Percentiles rank a stretch among this genome's conserved stretches.
phyloP scores from a whole-genome alignment of 371 early-diverging fungal species.

The Funneliformis caledonium region DNA sequence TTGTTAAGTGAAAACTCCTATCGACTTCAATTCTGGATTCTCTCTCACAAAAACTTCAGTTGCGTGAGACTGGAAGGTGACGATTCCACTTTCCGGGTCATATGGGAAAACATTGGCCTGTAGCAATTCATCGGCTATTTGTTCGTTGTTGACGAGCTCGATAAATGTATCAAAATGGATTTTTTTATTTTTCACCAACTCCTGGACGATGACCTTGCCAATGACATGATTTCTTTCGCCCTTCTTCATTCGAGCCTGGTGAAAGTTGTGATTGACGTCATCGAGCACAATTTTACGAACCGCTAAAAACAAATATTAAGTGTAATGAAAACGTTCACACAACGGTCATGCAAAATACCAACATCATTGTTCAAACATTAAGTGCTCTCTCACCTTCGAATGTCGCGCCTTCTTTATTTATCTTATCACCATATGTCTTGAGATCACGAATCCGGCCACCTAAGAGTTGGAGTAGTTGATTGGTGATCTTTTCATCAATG shows the following conservation, averaged over 20 bases:
- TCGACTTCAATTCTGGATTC: neutral
- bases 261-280: slow-evolving; percentile 13
- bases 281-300: slow-evolving; percentile 27
- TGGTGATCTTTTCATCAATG: slow-evolving; percentile 1
- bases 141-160: slow-evolving; percentile 10
- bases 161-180: neutral
- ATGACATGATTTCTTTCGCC: slow-evolving; percentile 14
- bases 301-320: slow-evolving; percentile 38
- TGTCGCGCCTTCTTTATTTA: neutral
- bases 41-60: slow-evolving; percentile 29
- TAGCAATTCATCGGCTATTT: slow-evolving; percentile 32
- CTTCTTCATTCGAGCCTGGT: slow-evolving; percentile 27
- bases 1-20: too few relatives aligned
- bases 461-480: slow-evolving; percentile 3
- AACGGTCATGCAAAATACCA: slow-evolving; percentile 30
- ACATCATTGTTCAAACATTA: slow-evolving; percentile 8
- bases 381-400: slow-evolving; percentile 29
- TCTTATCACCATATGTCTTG: slow-evolving; percentile 21
- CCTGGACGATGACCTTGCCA: slow-evolving; percentile 29
- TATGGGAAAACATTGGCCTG: slow-evolving; percentile 34
- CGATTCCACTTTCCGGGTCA: neutral
- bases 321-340: slow-evolving; percentile 9
- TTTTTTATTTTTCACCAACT: slow-evolving; percentile 28
- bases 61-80: slow-evolving; percentile 34
- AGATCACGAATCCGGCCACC: slow-evolving; percentile 23